Evolutionary conservation across 371 early-diverging fungal genomes (phyloP), one percentile per base, ranked within the genome.

Genomic region (Nosema muscidifuracis): DNA sequence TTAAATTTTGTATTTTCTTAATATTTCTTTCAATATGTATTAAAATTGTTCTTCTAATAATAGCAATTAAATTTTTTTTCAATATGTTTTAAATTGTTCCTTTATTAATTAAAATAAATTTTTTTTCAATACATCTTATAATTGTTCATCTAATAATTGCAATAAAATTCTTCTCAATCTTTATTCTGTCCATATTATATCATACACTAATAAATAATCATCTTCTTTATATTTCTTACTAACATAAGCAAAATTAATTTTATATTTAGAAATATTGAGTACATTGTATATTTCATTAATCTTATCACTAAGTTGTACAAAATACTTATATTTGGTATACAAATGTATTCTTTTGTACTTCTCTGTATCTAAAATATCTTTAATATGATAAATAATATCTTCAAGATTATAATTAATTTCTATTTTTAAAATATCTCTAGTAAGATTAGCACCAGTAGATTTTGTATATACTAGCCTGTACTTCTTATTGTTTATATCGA

Each of bases 201-300:
- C 70, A 40, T 69, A 69, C 12, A 69, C 18, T 22, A 69, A 61
- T 26, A 61, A 47, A 47, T 69, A 69, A 33, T 69, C 70, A 7
- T 57, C 57, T 1, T 60, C 44, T 15, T 34, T 28, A 34, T 69
- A 69, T n/a, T 36, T 61, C 26, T 34, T 58, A 12, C 36, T 28
- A 40, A 69, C 55, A 47, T 43, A 69, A 7, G 38, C 51, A 50
- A 69, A 69, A 24, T 60, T 69, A 16, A 69, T 31, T 16, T 20
- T 50, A 44, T 69, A 69, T 50, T 61, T 50, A 34, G 28, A 33
- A 10, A 28, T 60, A n/a, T 51, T 60, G 10, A 69, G 16, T 15
- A 47, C 38, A 3, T 61, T 38, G 13, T 33, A 20, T 13, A 60
- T 20, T 44, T 58, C 50, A 7, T 69, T 44, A n/a, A 69, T 33